These are phyloP conservation scores for Polyplosphaeria fusca DNA, from an alignment of 495 filamentous ascomycete genomes.

Conservation along the genomic window DNA sequence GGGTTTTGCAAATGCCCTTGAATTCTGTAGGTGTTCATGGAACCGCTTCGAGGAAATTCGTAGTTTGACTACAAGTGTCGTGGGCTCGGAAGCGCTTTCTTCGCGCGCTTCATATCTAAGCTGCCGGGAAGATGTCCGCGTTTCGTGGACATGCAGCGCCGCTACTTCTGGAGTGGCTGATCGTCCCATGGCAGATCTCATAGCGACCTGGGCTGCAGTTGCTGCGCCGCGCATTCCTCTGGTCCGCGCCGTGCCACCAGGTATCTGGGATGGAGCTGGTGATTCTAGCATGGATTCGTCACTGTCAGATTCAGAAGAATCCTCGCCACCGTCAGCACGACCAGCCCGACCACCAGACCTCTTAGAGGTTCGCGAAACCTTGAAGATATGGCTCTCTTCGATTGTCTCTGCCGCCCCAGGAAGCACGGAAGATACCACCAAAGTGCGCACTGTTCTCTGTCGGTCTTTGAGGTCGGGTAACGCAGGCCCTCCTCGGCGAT, in stretches of 20 bases:
- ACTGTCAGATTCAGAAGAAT: constrained; percentile 62
- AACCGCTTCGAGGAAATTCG: constrained; percentile 63
- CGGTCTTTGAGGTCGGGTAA: constrained; percentile 94
- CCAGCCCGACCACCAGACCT: constrained; percentile 52
- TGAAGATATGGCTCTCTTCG: constrained; percentile 84
- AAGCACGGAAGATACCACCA: constrained; percentile 85
- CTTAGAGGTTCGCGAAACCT: constrained; percentile 59
- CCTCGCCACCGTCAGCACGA: constrained; percentile 65
- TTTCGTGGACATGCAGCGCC: constrained; percentile 62
- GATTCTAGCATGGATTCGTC: constrained; percentile 46
- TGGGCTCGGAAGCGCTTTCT: constrained; percentile 65
- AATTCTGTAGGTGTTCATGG: constrained; percentile 56
- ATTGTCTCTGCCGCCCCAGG: constrained; percentile 77
- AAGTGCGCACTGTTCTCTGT: constrained; percentile 82
- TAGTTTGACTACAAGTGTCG: constrained; percentile 67
- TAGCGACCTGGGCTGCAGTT: constrained; percentile 70
- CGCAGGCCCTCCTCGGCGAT: constrained; percentile 88
- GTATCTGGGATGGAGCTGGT: constrained; percentile 62
- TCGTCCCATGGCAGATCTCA: constrained; percentile 71
- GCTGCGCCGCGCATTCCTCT: constrained; percentile 82
- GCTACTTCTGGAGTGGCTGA: constrained; percentile 84
- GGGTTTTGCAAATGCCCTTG: constrained; percentile 34
- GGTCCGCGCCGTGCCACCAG: constrained; percentile 74
- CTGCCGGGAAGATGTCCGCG: constrained; percentile 60
- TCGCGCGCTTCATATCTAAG: constrained; percentile 61